Evolutionary conservation across 2,329 filamentous ascomycete genomes (phyloP), one percentile per base, ranked within the genome.

Genomic region (Fusarium abutilonis): DNA sequence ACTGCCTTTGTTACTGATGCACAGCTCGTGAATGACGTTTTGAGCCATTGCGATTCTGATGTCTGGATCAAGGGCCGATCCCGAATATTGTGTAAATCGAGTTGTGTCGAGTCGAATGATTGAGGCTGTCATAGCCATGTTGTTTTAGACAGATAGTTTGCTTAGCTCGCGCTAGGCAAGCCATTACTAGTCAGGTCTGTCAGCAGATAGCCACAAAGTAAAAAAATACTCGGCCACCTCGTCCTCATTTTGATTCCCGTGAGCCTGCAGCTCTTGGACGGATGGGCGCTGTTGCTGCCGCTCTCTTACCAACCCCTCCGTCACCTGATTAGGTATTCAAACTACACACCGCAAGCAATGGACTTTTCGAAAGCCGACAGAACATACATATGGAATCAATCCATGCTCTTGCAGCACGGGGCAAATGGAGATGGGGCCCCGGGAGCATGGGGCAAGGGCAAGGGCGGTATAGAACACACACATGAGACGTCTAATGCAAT

Each of bases 281-380:
- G 54, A 44, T 50, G 45, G 50, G 36, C 57, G 53, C 63, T 49
- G 65, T 51, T 46, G 32, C 49, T 46, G 28, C 28, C 44, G 44
- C 32, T 38, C 43, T 17, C 21, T n/a, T 38, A 36, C 31, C 21
- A 38, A 31, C 44, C 40, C 35, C 43, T 32, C 38, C 29, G 21
- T 34, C 39, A 64, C 35, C 36, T 31, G 29, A 52, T 40, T 40
- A 43, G 9, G 36, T 38, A 21, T 10, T 38, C 17, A 38, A 19
- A 9, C 10, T 19, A 5, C 19, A 29, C 19, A 50, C 32, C 26
- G 34, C 32, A 50, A 35, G 9, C 26, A 26, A 17, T 41, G 36
- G 41, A 50, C 67, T 72, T 72, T 70, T 72, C 63, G 70, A 72
- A 72, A 62, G 49, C 51, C 52, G 42, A 56, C 60, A 64, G 70